Evolutionary conservation across 768 basidiomycete species (phyloP).

Genomic region (Lentinula edodes): DNA sequence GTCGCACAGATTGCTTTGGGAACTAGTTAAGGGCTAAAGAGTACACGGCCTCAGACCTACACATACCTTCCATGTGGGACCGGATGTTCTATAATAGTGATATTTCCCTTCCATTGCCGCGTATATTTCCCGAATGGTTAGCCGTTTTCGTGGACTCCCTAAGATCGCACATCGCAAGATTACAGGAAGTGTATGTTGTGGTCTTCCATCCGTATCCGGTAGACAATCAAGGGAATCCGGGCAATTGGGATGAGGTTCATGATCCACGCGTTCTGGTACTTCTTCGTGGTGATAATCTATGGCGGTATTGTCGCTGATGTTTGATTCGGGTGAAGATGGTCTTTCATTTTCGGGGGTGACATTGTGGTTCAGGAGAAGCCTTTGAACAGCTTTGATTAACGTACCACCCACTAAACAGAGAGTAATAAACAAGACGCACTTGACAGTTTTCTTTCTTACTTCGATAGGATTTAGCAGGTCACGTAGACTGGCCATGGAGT

Average conservation of each 20-base stretch:
- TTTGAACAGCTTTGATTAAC: conserved; percentile 12
- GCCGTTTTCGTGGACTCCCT: conserved; percentile 65
- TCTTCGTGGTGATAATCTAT: conserved; percentile 17
- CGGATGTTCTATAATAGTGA: conserved; percentile 73
- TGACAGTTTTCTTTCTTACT: conserved; percentile 28
- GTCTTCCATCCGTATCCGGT: conserved; percentile 72
- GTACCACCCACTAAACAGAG: background rate
- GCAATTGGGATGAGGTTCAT: conserved; percentile 68
- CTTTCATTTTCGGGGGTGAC: conserved; percentile 16
- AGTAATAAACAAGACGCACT: conserved; percentile 27
- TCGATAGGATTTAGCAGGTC: conserved; percentile 54
- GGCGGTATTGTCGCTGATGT: conserved; percentile 23
- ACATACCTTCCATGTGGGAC: conserved; percentile 79
- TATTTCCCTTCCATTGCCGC: conserved; percentile 86
- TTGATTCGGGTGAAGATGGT: conserved; percentile 30
- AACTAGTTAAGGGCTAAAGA: background rate
- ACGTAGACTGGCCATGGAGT: conserved; percentile 48
- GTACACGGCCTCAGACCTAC: background rate
- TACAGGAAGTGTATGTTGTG: conserved; percentile 80
- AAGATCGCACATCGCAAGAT: conserved; percentile 82
- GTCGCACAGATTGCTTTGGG: conserved; percentile 77
- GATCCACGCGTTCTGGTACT: conserved; percentile 25
- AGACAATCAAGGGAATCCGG: conserved; percentile 75
- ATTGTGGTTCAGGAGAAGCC: conserved; percentile 21
- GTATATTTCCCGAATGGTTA: conserved; percentile 83